phyloP scores from a whole-genome alignment of 129 eudicot genomes.

The Pseudognaphalium luteoalbum region DNA sequence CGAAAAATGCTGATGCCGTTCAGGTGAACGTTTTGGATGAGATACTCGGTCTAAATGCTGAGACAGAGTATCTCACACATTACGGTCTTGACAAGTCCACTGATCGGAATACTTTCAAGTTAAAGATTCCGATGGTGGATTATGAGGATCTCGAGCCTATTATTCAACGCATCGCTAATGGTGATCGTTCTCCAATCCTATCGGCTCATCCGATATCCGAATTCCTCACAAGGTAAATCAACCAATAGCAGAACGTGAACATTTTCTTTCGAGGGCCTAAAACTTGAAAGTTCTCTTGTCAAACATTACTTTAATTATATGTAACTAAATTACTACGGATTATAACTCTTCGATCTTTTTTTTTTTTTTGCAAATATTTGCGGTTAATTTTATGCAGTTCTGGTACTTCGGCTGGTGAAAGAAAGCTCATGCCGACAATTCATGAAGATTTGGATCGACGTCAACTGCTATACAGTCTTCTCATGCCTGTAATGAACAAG shows the following conservation, averaged over 20 bases:
- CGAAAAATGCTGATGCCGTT: constrained; percentile 51
- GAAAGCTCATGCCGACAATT: constrained; percentile 58
- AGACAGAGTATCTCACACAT: constrained; percentile 56
- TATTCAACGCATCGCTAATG: constrained; percentile 77
- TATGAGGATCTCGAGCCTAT: constrained; percentile 81
- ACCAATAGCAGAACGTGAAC: not conserved
- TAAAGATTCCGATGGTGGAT: constrained; percentile 57
- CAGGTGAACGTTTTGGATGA: constrained; percentile 62
- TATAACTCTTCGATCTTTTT: too few species aligned
- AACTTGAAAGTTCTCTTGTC: too few species aligned
- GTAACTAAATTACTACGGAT: too few species aligned
- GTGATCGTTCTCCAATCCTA: constrained; percentile 46
- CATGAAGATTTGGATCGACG: constrained; percentile 53
- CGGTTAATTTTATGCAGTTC: constrained; percentile 29
- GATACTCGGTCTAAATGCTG: constrained; percentile 58
- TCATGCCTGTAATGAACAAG: constrained; percentile 59
- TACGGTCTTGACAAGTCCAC: constrained; percentile 57
- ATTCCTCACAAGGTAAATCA: constrained; percentile 39
- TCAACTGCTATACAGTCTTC: constrained; percentile 45
- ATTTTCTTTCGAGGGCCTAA: too few species aligned
- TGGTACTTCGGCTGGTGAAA: constrained; percentile 64
- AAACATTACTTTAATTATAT: too few species aligned
- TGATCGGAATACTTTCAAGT: constrained; percentile 60
- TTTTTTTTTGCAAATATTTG: not conserved
- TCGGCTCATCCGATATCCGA: constrained; percentile 53